Evolutionary conservation across 331 rosid species (phyloP).

Genomic region (Malus hybrid): DNA sequence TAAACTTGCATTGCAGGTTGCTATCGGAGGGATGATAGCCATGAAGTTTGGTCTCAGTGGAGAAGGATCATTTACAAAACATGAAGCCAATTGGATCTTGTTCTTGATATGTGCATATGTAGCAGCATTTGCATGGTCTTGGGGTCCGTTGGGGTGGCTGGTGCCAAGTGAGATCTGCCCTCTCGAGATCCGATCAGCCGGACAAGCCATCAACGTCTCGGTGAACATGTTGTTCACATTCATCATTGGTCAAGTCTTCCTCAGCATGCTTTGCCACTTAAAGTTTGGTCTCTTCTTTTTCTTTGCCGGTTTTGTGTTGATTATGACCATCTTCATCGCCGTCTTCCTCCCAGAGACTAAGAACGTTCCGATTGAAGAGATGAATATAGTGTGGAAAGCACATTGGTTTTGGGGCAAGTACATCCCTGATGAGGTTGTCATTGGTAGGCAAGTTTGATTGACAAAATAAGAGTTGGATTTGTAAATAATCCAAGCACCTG

Average conservation of each 20-base stretch:
- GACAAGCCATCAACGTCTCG: constrained; percentile 40
- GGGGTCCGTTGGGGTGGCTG: constrained; percentile 62
- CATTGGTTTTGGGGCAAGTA: constrained; percentile 39
- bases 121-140: constrained; percentile 54
- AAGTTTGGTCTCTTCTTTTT: constrained; percentile 52
- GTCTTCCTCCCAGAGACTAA: constrained; percentile 47
- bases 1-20: constrained; percentile 2
- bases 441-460: neutral
- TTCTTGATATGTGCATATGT: constrained; percentile 33
- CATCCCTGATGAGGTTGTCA: neutral
- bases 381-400: constrained; percentile 39
- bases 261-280: constrained; percentile 50
- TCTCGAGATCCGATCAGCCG: constrained; percentile 42
- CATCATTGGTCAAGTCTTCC: constrained; percentile 36
- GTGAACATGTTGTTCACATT: constrained; percentile 57
- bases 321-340: constrained; percentile 39
- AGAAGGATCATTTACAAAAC: constrained; percentile 20
- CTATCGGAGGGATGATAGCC: constrained; percentile 18
- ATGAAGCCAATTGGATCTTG: constrained; percentile 27
- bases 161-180: constrained; percentile 60
- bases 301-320: constrained; percentile 30
- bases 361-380: constrained; percentile 51
- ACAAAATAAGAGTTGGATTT: too few relatives aligned
- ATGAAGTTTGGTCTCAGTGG: constrained; percentile 36
- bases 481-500: too few relatives aligned